Evolutionary conservation across 257 asterid genomes (phyloP).

Genomic region (Ocimum tenuiflorum): DNA sequence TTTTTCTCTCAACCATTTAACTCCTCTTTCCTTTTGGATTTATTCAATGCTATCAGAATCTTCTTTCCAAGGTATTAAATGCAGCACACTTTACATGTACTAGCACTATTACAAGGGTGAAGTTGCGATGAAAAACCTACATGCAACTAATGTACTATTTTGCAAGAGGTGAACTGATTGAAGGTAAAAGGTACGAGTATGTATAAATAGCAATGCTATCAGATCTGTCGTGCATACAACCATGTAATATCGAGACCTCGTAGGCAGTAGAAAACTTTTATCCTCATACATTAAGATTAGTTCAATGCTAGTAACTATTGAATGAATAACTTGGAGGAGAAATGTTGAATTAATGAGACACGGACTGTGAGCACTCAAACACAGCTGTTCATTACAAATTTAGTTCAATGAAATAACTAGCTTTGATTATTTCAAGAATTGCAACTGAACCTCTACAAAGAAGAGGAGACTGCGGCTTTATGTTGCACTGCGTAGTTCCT

Average conservation of each 20-base stretch:
- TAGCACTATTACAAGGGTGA: not conserved
- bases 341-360: not conserved
- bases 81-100: not conserved
- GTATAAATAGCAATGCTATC: not conserved
- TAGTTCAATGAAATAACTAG: not conserved
- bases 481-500: conserved; percentile 21
- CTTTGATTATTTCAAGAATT: not conserved
- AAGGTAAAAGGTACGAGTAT: not conserved
- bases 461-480: conserved; percentile 9
- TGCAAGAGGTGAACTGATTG: not conserved
- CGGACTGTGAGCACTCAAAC: not conserved
- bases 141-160: not conserved
- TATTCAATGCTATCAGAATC: not conserved
- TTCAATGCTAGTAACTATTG: not conserved
- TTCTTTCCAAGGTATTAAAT: not conserved
- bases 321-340: not conserved
- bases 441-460: not conserved
- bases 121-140: not conserved
- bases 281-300: not conserved
- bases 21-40: not conserved
- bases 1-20: not conserved
- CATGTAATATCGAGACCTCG: not conserved
- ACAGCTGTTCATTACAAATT: not conserved
- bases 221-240: not conserved
- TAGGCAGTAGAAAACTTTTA: not conserved